Evolutionary conservation across 257 asterid species (phyloP).

Genomic region (Nyctanthes arbortristis): DNA sequence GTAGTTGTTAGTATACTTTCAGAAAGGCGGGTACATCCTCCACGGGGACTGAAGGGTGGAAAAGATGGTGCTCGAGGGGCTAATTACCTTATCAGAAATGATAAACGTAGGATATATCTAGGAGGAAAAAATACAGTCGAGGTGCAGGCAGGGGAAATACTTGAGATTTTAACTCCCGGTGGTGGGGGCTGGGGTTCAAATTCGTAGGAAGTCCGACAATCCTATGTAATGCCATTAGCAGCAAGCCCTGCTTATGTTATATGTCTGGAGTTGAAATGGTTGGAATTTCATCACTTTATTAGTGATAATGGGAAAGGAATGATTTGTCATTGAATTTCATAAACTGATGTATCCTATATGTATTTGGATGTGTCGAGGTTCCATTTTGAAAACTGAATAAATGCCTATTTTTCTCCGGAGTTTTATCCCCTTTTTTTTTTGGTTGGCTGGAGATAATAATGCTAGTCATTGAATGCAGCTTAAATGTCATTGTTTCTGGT

Average conservation of each 20-base stretch:
- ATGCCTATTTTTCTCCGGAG: no score
- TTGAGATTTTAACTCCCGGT: slow-evolving; percentile 87
- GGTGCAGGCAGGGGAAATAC: slow-evolving; percentile 81
- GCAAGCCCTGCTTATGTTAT: neutral
- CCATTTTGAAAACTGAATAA: no score
- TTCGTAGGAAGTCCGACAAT: neutral
- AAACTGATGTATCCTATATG: neutral
- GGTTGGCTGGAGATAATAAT: no score
- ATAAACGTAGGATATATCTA: slow-evolving; percentile 60
- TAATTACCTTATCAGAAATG: slow-evolving; percentile 69
- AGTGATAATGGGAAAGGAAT: neutral
- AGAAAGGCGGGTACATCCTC: slow-evolving; percentile 91
- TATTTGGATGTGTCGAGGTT: neutral
- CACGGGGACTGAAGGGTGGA: slow-evolving; percentile 87
- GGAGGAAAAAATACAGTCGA: slow-evolving; percentile 89
- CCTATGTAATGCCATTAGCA: neutral
- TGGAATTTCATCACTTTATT: neutral
- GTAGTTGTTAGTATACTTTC: slow-evolving; percentile 90
- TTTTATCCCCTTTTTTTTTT: no score
- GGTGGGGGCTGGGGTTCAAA: slow-evolving; percentile 95
- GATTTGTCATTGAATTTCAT: neutral
- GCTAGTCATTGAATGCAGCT: no score
- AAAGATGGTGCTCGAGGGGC: slow-evolving; percentile 77
- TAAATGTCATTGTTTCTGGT: no score
- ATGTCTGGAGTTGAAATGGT: neutral